A percentile compares a stretch with the other conserved stretches of the same genome.
Evolutionary conservation across 2,329 filamentous ascomycete species (phyloP).

Genomic region (Cryoendolithus antarcticus): DNA sequence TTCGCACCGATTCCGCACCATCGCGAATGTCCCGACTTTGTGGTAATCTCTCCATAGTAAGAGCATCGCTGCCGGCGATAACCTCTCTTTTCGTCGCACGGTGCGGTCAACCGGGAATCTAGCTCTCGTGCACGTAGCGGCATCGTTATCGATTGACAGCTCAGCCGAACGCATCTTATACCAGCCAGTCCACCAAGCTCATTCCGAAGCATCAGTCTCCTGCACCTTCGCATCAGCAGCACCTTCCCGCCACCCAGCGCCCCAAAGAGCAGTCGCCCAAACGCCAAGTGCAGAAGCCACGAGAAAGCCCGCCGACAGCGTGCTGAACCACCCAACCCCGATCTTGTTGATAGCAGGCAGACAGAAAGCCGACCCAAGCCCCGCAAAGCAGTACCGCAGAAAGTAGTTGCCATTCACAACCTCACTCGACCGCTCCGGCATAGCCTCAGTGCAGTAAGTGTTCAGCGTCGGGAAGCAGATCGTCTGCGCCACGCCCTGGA

Average conservation of each 20-base stretch:
- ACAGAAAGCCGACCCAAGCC: conserved; percentile 56
- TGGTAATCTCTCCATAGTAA: too few species aligned
- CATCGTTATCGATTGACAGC: too few species aligned
- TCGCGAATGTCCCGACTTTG: too few species aligned
- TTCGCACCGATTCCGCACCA: too few species aligned
- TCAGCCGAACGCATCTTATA: too few species aligned
- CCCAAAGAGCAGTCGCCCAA: conserved; percentile 39
- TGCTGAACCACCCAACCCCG: conserved; percentile 72
- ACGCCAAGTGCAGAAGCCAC: conserved; percentile 31
- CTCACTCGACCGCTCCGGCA: conserved; percentile 47
- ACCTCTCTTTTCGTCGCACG: too few species aligned
- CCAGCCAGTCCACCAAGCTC: too few species aligned
- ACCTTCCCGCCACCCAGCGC: conserved; percentile 18
- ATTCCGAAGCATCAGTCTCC: too few species aligned
- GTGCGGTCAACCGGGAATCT: too few species aligned
- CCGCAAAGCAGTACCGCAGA: conserved; percentile 62
- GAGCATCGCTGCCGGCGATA: too few species aligned
- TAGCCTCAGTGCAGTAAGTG: conserved; percentile 68
- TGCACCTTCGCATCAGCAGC: not conserved
- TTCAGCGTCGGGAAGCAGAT: conserved; percentile 62
- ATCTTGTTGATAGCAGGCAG: conserved; percentile 62
- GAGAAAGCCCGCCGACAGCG: conserved; percentile 51
- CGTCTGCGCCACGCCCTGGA: conserved; percentile 57
- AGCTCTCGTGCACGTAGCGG: too few species aligned
- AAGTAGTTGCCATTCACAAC: conserved; percentile 68